phyloP scores from a whole-genome alignment of 371 early-diverging fungal genomes.

The Batrachochytrium dendrobatidis region DNA sequence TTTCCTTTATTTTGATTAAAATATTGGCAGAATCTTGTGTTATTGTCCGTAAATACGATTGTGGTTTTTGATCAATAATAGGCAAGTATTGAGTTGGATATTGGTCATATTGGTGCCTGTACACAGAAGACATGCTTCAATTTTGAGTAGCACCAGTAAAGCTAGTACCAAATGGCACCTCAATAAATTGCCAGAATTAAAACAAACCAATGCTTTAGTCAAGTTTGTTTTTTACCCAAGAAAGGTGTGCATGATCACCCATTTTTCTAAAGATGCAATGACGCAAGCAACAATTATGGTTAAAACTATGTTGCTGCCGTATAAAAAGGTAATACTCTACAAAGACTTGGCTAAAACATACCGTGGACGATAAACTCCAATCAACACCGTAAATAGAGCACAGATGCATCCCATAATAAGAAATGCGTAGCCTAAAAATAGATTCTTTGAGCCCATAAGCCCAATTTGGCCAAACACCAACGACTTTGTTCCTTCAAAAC shows the following conservation, averaged over 20 bases:
- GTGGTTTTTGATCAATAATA: too few relatives aligned
- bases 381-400: conserved; percentile 40
- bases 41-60: too few relatives aligned
- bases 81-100: too few relatives aligned
- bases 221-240: conserved; percentile 47
- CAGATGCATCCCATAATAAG: conserved; percentile 75
- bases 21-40: too few relatives aligned
- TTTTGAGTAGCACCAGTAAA: too few relatives aligned
- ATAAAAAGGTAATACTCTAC: not conserved
- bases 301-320: not conserved
- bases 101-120: too few relatives aligned
- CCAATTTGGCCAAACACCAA: conserved; percentile 84
- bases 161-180: too few relatives aligned
- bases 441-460: conserved; percentile 85
- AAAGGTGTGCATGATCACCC: conserved; percentile 82
- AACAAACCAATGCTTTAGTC: too few relatives aligned
- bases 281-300: not conserved
- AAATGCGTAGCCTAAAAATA: conserved; percentile 87
- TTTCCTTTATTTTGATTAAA: too few relatives aligned
- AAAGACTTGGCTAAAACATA: not conserved
- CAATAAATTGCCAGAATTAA: too few relatives aligned
- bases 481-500: conserved; percentile 85
- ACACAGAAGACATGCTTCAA: too few relatives aligned
- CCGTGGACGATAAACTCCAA: conserved; percentile 33
- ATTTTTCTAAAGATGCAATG: conserved; percentile 53